Conservation (phyloP, 768 basidiomycete genomes). For the Roridomyces roridus region DNA sequence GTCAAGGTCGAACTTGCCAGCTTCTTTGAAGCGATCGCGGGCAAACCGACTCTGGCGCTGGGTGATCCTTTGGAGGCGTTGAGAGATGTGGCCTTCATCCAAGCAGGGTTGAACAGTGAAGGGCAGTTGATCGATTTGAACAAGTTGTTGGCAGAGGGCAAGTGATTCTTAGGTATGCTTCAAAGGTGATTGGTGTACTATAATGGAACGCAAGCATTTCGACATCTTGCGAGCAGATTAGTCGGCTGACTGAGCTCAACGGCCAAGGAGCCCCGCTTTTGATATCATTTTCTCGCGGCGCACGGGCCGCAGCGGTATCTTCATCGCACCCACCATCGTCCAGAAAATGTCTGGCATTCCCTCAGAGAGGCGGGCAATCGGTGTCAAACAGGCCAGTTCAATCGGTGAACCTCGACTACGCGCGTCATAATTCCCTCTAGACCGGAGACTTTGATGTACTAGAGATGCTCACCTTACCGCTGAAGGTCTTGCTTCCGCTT, state of each 20-base stretch:
- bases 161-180: too few species aligned
- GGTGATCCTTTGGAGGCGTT: conserved; percentile 71
- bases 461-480: conserved; percentile 30
- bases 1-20: conserved; percentile 61
- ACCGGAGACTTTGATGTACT: conserved; percentile 69
- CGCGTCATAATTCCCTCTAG: too few species aligned
- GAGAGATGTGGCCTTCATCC: conserved; percentile 78
- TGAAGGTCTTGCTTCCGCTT: conserved; percentile 1
- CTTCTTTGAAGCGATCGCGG: conserved; percentile 64
- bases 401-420: conserved; percentile 24
- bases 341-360: conserved; percentile 18
- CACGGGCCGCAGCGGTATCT: too few species aligned
- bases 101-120: conserved; percentile 74
- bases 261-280: too few species aligned
- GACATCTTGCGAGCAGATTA: too few species aligned
- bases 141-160: conserved; percentile 37
- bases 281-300: too few species aligned
- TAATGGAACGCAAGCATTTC: too few species aligned
- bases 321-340: too few species aligned
- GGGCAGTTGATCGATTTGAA: conserved; percentile 65
- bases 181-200: too few species aligned
- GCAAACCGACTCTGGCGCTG: conserved; percentile 46
- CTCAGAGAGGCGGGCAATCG: conserved; percentile 12
- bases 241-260: too few species aligned
- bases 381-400: conserved; percentile 12